Percentiles rank a stretch among this genome's conserved stretches.
phyloP scores from a whole-genome alignment of 1,284 basidiomycete species.

The Inonotus hispidus region DNA sequence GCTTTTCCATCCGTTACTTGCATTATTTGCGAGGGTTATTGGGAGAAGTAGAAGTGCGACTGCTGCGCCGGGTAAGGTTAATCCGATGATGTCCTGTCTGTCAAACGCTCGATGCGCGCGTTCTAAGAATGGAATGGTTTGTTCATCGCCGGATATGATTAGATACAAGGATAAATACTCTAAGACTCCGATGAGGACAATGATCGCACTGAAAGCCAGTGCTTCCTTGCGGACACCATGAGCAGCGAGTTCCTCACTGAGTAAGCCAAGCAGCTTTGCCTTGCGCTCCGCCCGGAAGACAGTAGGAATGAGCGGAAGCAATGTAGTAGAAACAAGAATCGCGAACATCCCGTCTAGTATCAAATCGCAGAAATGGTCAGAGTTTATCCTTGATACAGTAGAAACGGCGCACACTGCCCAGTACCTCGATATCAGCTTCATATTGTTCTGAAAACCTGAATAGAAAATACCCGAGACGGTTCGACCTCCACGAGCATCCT shows the following conservation, averaged over 20 bases:
- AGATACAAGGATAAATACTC: too few species aligned
- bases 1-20: slow-evolving; percentile 40
- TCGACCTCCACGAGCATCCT: too few species aligned
- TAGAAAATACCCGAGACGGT: too few species aligned
- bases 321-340: slow-evolving; percentile 49
- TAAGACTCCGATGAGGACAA: not conserved
- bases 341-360: slow-evolving; percentile 68
- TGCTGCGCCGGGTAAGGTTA: slow-evolving; percentile 57
- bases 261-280: slow-evolving; percentile 47
- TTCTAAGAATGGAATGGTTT: slow-evolving; percentile 21
- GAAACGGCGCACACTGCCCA: slow-evolving; percentile 36
- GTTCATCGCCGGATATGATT: not conserved
- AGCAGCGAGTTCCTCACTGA: slow-evolving; percentile 22
- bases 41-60: slow-evolving; percentile 64
- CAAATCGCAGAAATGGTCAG: not conserved
- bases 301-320: slow-evolving; percentile 55
- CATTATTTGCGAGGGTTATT: slow-evolving; percentile 49
- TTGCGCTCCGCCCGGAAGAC: slow-evolving; percentile 69
- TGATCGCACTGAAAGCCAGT: not conserved
- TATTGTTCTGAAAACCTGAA: too few species aligned
- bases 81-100: slow-evolving; percentile 61
- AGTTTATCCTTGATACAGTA: not conserved
- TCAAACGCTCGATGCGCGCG: not conserved
- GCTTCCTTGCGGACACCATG: not conserved
- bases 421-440: too few species aligned